Conservation (phyloP, 139 green algal genomes). For the Chloropicon primus region DNA sequence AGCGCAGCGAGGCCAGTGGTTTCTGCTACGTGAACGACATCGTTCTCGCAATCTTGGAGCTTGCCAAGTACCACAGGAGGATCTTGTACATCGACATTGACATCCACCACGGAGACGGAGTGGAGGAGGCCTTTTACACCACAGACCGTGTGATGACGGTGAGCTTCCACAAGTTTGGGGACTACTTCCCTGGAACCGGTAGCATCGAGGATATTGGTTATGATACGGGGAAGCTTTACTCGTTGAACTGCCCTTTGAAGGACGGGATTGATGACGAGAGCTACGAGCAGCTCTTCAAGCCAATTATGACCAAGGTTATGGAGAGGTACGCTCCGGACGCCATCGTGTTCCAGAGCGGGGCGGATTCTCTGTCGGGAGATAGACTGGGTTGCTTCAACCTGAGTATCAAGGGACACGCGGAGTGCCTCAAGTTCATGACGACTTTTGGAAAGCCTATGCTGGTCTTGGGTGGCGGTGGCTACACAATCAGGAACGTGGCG, state of each 20-base stretch:
- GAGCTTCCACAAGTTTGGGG: constrained; percentile 19
- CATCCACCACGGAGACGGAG: constrained; percentile 24
- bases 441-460: constrained; percentile 84
- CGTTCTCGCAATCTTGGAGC: constrained; percentile 87
- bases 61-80: constrained; percentile 24
- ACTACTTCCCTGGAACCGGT: background rate
- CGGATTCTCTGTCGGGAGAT: constrained; percentile 81
- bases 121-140: constrained; percentile 21
- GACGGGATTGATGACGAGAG: background rate
- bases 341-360: constrained; percentile 84
- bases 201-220: background rate
- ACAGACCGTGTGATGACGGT: constrained; percentile 15
- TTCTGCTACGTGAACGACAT: constrained; percentile 99
- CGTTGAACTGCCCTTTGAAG: background rate
- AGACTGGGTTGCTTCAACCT: constrained; percentile 90
- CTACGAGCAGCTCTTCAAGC: constrained; percentile 22
- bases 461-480: constrained; percentile 86
- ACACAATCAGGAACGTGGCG: constrained; percentile 93
- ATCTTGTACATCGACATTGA: constrained; percentile 29
- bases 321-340: constrained; percentile 71
- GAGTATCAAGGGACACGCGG: constrained; percentile 65
- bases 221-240: background rate
- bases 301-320: constrained; percentile 54
- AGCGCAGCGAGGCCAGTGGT: constrained; percentile 63
- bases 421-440: constrained; percentile 64